Conservation (phyloP, 805 yeast genomes). For the Myxozyma nipponensis region DNA sequence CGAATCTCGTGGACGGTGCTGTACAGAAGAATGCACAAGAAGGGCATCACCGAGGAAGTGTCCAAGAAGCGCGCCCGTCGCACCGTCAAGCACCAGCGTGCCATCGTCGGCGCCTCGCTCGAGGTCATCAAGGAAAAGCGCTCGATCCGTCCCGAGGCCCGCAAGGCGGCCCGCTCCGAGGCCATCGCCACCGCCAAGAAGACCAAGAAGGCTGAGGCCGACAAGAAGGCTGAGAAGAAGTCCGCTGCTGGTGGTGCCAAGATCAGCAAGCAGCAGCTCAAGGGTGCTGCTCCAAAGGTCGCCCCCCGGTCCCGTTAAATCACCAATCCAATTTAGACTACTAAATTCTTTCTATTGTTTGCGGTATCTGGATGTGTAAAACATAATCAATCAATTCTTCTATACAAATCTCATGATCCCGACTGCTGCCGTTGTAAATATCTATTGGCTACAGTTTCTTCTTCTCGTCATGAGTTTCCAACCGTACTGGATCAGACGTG, state of each 20-base stretch:
- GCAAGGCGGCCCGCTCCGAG: conserved; percentile 95
- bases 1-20: conserved; percentile 99
- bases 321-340: background rate
- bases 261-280: conserved; percentile 93
- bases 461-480: too few relatives aligned
- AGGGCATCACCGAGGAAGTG: conserved; percentile 98
- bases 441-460: too few relatives aligned
- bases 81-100: conserved; percentile 98
- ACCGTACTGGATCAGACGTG: too few relatives aligned
- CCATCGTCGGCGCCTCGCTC: conserved; percentile 98
- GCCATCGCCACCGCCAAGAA: conserved; percentile 57
- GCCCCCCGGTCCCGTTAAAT: conserved; percentile 93
- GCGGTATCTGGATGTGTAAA: background rate
- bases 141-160: conserved; percentile 90
- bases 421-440: too few relatives aligned
- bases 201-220: conserved; percentile 77
- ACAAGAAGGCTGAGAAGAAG: conserved; percentile 91
- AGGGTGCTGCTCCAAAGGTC: conserved; percentile 98
- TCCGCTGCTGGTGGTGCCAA: conserved; percentile 50
- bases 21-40: conserved; percentile 99
- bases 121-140: conserved; percentile 98
- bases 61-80: conserved; percentile 96
- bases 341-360: background rate
- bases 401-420: too few relatives aligned
- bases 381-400: too few relatives aligned